These are phyloP conservation scores for Tetrastigma voinierianum DNA, from an alignment of 164 flowering plant genomes.

Conservation along the genomic window DNA sequence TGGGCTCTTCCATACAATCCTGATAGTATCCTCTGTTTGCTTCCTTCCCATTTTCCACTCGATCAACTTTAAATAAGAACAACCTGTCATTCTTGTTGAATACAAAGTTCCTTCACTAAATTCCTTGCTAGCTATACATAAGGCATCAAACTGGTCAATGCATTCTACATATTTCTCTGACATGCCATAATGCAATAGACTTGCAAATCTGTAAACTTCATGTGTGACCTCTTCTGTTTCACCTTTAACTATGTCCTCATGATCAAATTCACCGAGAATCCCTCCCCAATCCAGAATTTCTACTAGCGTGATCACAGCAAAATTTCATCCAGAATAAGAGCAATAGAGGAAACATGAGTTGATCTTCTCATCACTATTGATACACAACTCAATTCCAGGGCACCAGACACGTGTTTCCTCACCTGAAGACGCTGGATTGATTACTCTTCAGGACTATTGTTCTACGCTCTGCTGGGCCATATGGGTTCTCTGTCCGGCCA, in stretches of 20 bases:
- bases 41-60: background rate
- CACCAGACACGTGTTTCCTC: background rate
- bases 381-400: slow-evolving; percentile 15
- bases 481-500: slow-evolving; percentile 5
- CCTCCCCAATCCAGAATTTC: slow-evolving; percentile 20
- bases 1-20: background rate
- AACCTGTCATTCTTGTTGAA: background rate
- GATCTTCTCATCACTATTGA: background rate
- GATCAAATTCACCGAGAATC: slow-evolving; percentile 4
- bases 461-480: slow-evolving; percentile 8
- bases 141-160: slow-evolving; percentile 11
- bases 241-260: too few species aligned
- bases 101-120: background rate
- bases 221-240: too few species aligned
- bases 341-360: slow-evolving; percentile 15
- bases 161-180: slow-evolving; percentile 2
- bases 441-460: background rate
- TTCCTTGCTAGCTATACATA: slow-evolving; percentile 5
- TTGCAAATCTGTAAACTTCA: slow-evolving; percentile 1
- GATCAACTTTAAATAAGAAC: background rate
- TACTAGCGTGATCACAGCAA: background rate
- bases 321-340: background rate
- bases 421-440: slow-evolving; percentile 4
- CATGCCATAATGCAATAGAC: background rate
- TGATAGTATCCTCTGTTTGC: background rate